phyloP scores from a whole-genome alignment of 805 yeast genomes.

The Vanderwaltozyma tropicalis region DNA sequence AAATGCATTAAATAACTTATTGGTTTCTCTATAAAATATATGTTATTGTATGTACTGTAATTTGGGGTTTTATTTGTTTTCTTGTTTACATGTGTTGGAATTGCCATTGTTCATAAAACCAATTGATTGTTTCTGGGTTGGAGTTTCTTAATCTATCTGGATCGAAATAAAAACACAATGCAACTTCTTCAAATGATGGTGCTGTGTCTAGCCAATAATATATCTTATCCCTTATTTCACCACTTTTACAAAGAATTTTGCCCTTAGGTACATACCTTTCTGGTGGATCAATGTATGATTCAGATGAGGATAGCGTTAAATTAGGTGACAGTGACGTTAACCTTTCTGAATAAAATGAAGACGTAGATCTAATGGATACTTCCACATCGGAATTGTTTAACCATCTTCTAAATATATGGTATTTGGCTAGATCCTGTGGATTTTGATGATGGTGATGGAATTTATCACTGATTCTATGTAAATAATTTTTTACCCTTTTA shows the following conservation, averaged over 20 bases:
- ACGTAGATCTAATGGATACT: no score
- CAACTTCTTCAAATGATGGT: slow-evolving; percentile 3
- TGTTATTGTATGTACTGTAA: not conserved
- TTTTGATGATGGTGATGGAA: not conserved
- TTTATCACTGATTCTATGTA: no score
- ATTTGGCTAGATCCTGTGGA: no score
- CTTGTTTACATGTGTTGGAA: not conserved
- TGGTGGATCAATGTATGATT: no score
- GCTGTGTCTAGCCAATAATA: slow-evolving; percentile 3
- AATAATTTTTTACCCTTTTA: no score
- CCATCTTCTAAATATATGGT: no score
- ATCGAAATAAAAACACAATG: not conserved
- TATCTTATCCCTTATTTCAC: slow-evolving; percentile 1
- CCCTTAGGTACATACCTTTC: no score
- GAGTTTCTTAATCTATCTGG: not conserved
- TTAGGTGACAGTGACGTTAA: not conserved
- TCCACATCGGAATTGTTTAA: no score
- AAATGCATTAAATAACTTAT: no score
- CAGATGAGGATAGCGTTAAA: not conserved
- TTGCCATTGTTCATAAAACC: slow-evolving; percentile 3
- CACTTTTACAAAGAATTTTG: slow-evolving; percentile 1
- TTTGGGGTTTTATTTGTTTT: no score
- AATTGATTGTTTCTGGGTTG: slow-evolving; percentile 1
- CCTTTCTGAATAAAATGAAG: no score
- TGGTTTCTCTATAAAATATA: no score